Conservation (phyloP, 805 yeast species). For the Ascoidea tarda region DNA sequence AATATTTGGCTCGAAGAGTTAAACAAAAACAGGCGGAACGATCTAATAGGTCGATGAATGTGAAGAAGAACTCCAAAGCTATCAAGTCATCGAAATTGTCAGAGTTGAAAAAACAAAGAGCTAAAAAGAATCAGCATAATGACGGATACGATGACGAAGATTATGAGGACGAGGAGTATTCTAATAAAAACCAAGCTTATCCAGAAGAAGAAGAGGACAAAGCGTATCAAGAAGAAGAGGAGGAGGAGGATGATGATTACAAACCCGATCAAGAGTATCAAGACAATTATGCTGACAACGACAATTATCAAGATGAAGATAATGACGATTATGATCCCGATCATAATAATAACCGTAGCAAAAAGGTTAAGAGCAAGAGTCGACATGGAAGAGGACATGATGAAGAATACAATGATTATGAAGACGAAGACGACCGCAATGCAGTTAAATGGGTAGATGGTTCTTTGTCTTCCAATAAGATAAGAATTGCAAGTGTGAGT, state of each 20-base stretch:
- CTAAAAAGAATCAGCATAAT: slow-evolving; percentile 35
- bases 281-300: slow-evolving; percentile 8
- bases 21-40: slow-evolving; percentile 36
- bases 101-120: slow-evolving; percentile 66
- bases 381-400: too few relatives aligned
- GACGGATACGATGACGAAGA: slow-evolving; percentile 30
- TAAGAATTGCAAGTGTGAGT: slow-evolving; percentile 27
- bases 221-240: slow-evolving; percentile 15
- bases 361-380: too few relatives aligned
- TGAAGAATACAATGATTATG: slow-evolving; percentile 15
- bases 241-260: slow-evolving; percentile 17
- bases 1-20: slow-evolving; percentile 72
- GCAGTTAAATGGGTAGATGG: slow-evolving; percentile 34
- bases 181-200: slow-evolving; percentile 8
- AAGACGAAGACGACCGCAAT: slow-evolving; percentile 25
- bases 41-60: slow-evolving; percentile 21
- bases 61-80: slow-evolving; percentile 17
- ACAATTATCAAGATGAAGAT: slow-evolving; percentile 20
- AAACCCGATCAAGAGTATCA: slow-evolving; percentile 11
- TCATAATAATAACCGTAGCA: neutral
- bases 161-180: slow-evolving; percentile 8
- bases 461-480: slow-evolving; percentile 14
- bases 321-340: slow-evolving; percentile 26
- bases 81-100: slow-evolving; percentile 39
- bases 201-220: slow-evolving; percentile 18